Evolutionary conservation across 2,329 filamentous ascomycete genomes (phyloP).

Genomic region (Diaporthe citriasiana): DNA sequence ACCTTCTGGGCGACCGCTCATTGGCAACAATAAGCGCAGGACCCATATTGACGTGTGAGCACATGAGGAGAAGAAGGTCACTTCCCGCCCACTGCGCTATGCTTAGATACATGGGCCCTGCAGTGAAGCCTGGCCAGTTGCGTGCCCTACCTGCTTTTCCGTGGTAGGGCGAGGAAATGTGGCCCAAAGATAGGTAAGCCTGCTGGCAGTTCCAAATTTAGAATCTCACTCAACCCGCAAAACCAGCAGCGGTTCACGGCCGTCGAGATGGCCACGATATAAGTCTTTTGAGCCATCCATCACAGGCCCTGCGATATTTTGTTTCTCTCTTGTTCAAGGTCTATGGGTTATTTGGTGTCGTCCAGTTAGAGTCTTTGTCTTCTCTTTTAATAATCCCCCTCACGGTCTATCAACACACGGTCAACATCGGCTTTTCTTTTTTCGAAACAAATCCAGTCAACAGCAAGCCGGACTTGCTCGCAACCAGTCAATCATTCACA

Average conservation of each 20-base stretch:
- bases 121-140: conserved; percentile 43
- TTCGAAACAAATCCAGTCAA: conserved; percentile 53
- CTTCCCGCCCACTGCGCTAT: conserved; percentile 29
- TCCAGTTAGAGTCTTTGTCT: conserved; percentile 58
- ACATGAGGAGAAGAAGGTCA: conserved; percentile 40
- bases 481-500: conserved; percentile 64
- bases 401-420: conserved; percentile 49
- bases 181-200: conserved; percentile 58
- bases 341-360: conserved; percentile 66
- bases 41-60: conserved; percentile 40
- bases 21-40: conserved; percentile 50
- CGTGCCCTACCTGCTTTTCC: conserved; percentile 41
- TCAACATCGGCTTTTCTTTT: conserved; percentile 40
- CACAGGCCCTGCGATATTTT: conserved; percentile 55
- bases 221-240: conserved; percentile 55
- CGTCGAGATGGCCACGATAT: conserved; percentile 65
- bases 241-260: conserved; percentile 51
- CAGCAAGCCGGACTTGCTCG: conserved; percentile 74
- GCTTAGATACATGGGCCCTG: conserved; percentile 31
- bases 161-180: conserved; percentile 47
- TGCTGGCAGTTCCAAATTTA: conserved; percentile 57
- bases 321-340: conserved; percentile 58
- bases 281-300: conserved; percentile 67
- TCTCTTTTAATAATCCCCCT: conserved; percentile 53
- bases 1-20: conserved; percentile 47